These are phyloP conservation scores for Aspergillus fructus DNA, from an alignment of 2,329 filamentous ascomycete genomes.

Conservation along the genomic window DNA sequence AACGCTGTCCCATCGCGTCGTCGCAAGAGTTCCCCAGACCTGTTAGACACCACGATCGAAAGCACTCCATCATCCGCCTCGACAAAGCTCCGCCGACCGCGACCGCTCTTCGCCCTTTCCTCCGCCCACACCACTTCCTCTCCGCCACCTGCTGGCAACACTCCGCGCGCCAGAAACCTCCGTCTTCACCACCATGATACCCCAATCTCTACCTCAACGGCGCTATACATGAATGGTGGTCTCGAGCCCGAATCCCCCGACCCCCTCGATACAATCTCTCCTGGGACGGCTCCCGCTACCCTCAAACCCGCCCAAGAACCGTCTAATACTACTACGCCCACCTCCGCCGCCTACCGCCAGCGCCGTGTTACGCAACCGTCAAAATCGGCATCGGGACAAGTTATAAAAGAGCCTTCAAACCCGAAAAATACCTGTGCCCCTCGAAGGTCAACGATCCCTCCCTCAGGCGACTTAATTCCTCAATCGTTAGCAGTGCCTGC, in stretches of 20 bases:
- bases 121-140: slow-evolving; percentile 12
- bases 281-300: slow-evolving; percentile 9
- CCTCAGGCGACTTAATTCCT: neutral
- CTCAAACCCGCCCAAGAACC: slow-evolving; percentile 5
- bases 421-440: neutral
- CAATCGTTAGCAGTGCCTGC: neutral
- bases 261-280: slow-evolving; percentile 26
- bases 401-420: neutral
- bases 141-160: slow-evolving; percentile 14
- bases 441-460: neutral
- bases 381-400: neutral
- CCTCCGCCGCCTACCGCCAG: slow-evolving; percentile 13
- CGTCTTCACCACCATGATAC: slow-evolving; percentile 20
- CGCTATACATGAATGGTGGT: slow-evolving; percentile 21
- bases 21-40: slow-evolving; percentile 35
- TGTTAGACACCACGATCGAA: slow-evolving; percentile 29
- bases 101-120: slow-evolving; percentile 14
- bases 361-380: slow-evolving; percentile 4
- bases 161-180: slow-evolving; percentile 18
- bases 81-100: slow-evolving; percentile 20
- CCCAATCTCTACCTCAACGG: slow-evolving; percentile 14
- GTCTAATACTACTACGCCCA: neutral
- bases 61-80: slow-evolving; percentile 9
- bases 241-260: slow-evolving; percentile 31
- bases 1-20: slow-evolving; percentile 20